Conservation (phyloP, 2,329 filamentous ascomycete genomes). For the Ophiostoma perfectum region DNA sequence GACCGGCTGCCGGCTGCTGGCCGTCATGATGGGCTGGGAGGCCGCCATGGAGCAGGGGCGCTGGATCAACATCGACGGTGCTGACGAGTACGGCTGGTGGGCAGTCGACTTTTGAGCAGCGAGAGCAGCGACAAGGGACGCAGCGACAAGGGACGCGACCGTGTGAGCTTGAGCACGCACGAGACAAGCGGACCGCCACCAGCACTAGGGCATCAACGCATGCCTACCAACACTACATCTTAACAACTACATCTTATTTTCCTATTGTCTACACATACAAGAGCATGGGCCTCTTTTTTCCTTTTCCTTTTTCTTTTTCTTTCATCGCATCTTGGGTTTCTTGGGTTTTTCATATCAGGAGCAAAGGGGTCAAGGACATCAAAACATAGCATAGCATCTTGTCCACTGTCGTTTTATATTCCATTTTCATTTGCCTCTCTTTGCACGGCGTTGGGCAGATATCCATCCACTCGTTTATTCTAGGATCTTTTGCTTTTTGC, state of each 20-base stretch:
- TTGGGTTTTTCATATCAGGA: slow-evolving; percentile 7
- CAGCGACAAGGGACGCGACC: too few species aligned
- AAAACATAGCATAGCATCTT: slow-evolving; percentile 8
- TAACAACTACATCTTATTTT: neutral
- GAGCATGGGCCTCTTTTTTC: neutral
- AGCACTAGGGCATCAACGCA: too few species aligned
- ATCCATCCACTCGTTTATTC: slow-evolving; percentile 13
- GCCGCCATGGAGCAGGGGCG: slow-evolving; percentile 51
- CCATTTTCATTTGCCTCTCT: neutral
- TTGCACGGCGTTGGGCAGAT: slow-evolving; percentile 4
- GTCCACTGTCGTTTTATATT: neutral
- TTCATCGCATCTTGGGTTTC: neutral
- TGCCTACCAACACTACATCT: neutral
- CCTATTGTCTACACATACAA: neutral
- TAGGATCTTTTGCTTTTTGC: neutral
- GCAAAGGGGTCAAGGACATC: neutral
- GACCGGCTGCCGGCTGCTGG: slow-evolving; percentile 66
- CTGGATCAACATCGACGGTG: slow-evolving; percentile 80
- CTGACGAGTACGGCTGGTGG: slow-evolving; percentile 60
- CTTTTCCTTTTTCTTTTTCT: neutral
- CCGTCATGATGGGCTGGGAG: slow-evolving; percentile 85
- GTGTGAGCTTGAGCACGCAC: too few species aligned
- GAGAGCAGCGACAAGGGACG: too few species aligned
- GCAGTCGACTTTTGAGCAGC: slow-evolving; percentile 18
- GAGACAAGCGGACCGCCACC: too few species aligned